Conservation (phyloP, 2,329 filamentous ascomycete species). For the Hypoxylon sp. region DNA sequence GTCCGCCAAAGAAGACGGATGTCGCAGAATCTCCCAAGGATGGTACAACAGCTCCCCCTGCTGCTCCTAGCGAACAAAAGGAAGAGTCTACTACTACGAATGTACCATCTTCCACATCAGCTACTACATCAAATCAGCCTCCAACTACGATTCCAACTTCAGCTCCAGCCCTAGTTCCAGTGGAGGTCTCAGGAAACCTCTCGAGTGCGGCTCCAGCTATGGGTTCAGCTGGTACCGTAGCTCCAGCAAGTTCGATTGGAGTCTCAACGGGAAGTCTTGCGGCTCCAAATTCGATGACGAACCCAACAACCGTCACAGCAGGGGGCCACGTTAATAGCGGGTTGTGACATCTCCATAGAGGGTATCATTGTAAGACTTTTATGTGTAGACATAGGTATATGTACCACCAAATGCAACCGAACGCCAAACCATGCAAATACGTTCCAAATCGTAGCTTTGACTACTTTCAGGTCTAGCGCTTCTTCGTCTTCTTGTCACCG, state of each 20-base stretch:
- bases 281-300: conserved; percentile 33
- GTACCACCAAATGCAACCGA: conserved; percentile 46
- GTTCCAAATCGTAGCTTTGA: conserved; percentile 6
- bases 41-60: conserved; percentile 8
- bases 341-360: conserved; percentile 37
- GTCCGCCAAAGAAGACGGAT: conserved; percentile 46
- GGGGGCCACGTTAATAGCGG: conserved; percentile 27
- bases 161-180: background rate
- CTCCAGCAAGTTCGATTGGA: conserved; percentile 29
- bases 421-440: conserved; percentile 47
- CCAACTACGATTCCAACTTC: conserved; percentile 1
- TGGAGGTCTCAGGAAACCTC: background rate
- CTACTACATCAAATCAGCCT: conserved; percentile 6
- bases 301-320: conserved; percentile 16
- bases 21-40: conserved; percentile 29
- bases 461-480: conserved; percentile 44
- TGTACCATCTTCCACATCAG: conserved; percentile 4
- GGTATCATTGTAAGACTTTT: conserved; percentile 49
- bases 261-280: conserved; percentile 8
- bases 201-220: conserved; percentile 5
- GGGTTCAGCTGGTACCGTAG: conserved; percentile 1
- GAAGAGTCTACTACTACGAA: conserved; percentile 15
- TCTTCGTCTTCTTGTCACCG: conserved; percentile 64
- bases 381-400: conserved; percentile 45
- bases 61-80: conserved; percentile 21